Conservation (phyloP, 495 filamentous ascomycete genomes). For the Penicillium manginii region DNA sequence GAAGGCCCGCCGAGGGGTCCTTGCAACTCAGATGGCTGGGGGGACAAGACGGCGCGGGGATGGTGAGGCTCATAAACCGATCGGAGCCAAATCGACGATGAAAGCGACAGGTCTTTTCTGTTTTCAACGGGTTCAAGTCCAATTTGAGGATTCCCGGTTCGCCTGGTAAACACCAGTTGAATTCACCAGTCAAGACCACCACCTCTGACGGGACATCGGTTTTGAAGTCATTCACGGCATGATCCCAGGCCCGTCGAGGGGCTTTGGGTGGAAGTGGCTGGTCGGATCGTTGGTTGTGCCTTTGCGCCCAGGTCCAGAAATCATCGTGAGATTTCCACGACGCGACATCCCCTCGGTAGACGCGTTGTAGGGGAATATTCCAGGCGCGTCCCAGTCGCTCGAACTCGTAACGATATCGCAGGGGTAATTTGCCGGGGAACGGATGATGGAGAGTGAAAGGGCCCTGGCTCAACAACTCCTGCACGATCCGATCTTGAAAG, state of each 20-base stretch:
- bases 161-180: conserved; percentile 42
- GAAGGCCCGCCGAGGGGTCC: conserved; percentile 31
- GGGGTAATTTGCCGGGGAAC: conserved; percentile 33
- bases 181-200: conserved; percentile 45
- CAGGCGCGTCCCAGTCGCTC: conserved; percentile 43
- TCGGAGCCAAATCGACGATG: conserved; percentile 53
- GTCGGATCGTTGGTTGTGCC: conserved; percentile 33
- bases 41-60: conserved; percentile 42
- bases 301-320: conserved; percentile 45
- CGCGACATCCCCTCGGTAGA: conserved; percentile 31
- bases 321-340: conserved; percentile 34
- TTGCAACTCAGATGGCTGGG: conserved; percentile 35
- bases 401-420: conserved; percentile 51
- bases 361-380: conserved; percentile 36
- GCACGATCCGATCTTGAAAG: conserved; percentile 30
- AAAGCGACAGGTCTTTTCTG: conserved; percentile 50
- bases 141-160: conserved; percentile 47
- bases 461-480: conserved; percentile 31
- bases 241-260: conserved; percentile 45
- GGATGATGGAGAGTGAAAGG: conserved; percentile 39
- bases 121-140: conserved; percentile 44
- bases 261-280: conserved; percentile 43
- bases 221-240: conserved; percentile 37
- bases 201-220: conserved; percentile 43
- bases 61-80: conserved; percentile 47